phyloP scores from a whole-genome alignment of 1,139 yeast species.

The Yamadazyma dendronema region DNA sequence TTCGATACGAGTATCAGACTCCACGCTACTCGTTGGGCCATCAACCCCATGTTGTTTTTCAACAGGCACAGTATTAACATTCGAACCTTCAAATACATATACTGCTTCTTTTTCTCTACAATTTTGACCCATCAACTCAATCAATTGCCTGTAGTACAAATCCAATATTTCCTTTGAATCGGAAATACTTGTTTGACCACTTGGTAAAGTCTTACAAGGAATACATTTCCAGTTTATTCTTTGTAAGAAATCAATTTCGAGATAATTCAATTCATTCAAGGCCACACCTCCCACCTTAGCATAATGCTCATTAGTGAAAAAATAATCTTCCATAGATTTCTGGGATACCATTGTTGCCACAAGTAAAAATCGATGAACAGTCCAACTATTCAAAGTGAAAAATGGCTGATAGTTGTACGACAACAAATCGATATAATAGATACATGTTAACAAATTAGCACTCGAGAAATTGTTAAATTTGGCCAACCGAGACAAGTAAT shows the following conservation, averaged over 20 bases:
- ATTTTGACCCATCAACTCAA: constrained; percentile 56
- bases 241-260: constrained; percentile 83
- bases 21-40: constrained; percentile 1
- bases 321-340: constrained; percentile 90
- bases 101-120: constrained; percentile 15
- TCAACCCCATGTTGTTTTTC: not conserved
- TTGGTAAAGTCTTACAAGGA: constrained; percentile 34
- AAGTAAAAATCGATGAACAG: constrained; percentile 86
- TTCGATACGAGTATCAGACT: not conserved
- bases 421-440: constrained; percentile 84
- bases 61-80: not conserved
- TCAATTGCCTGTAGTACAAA: constrained; percentile 59
- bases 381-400: constrained; percentile 83
- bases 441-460: constrained; percentile 74
- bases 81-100: constrained; percentile 11
- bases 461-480: constrained; percentile 85
- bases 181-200: constrained; percentile 28
- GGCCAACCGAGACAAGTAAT: constrained; percentile 73
- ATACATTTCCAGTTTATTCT: constrained; percentile 69
- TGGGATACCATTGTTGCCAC: constrained; percentile 92
- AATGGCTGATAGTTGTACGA: constrained; percentile 72
- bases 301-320: constrained; percentile 90
- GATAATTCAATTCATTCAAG: constrained; percentile 74
- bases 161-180: constrained; percentile 50
- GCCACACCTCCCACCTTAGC: constrained; percentile 97